Base-by-base conservation (phyloP, 257 asterid species). In the Primulina huaijiensis region DNA sequence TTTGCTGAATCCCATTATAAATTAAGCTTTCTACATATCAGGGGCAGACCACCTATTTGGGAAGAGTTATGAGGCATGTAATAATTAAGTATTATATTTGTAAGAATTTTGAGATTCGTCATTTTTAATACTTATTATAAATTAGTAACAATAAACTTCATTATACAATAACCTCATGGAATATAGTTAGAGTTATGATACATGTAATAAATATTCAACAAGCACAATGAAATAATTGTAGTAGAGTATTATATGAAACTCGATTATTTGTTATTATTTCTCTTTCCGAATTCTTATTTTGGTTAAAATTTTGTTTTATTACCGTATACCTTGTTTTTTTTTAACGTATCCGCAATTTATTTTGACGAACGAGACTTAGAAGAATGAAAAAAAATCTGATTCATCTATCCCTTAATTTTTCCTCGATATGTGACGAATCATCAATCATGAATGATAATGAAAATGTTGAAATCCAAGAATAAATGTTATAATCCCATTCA, bases 341-440 rank as follows among this genome's bases (percentile, higher is more conserved):
- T 59, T 0, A 14, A 4, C 0, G 59, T 34, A 46, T 31, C 29
- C 46, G 43, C 70, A 73, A 74, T 71, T 79, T 67, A 74, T 70
- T 70, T 62, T 59, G 16, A 65, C 56, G 37, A 16, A 21, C 33
- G 52, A 2, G 72, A 75, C 38, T 71, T 71, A 37, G 27, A 43
- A 38, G 16, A 75, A 53, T 50, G 67, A 68, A 69, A 68, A 64
- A 68, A 72, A 72, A 72, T 79, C 40, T 64, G 29, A 72, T 76
- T 52, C n/a, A n/a, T n/a, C 61, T 79, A 79, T 67, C 75, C 43
- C 65, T 12, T 33, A 10, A 62, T 46, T 52, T 27, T 65, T 69
- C 55, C 68, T 14, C n/a, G 62, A 74, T 50, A 76, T 79, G 62
- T 37, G 55, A 2, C 55, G 71, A 72, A 72, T 75, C 71, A 58